Conservation (phyloP, 164 flowering plant species). For the Akebia trifoliata region DNA sequence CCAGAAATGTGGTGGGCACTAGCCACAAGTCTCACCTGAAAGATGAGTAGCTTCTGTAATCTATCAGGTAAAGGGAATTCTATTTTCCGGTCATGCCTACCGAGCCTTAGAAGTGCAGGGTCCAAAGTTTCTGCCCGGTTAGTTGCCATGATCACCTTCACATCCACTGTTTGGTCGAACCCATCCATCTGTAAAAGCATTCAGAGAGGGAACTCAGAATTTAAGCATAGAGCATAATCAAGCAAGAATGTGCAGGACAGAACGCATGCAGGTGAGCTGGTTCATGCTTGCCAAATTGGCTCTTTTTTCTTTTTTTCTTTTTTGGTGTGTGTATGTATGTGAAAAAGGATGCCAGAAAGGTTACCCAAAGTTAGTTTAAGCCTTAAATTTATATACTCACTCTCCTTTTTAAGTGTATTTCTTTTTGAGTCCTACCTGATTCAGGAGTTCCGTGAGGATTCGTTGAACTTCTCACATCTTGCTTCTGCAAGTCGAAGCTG, state of each 20-base stretch:
- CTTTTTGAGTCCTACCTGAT: slow-evolving; percentile 51
- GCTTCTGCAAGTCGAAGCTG: slow-evolving; percentile 88
- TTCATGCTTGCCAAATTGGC: no score
- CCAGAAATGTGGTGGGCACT: neutral
- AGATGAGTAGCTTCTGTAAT: slow-evolving; percentile 92
- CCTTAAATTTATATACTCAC: no score
- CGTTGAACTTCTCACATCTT: slow-evolving; percentile 93
- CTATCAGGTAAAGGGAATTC: slow-evolving; percentile 98
- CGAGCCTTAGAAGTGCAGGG: slow-evolving; percentile 95
- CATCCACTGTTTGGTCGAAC: slow-evolving; percentile 94
- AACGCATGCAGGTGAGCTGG: no score
- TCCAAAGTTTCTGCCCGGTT: slow-evolving; percentile 96
- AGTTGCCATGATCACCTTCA: slow-evolving; percentile 97
- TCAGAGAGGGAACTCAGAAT: slow-evolving; percentile 1
- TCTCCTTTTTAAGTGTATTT: no score
- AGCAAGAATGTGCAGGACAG: neutral
- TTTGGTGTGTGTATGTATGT: no score
- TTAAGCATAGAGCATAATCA: neutral
- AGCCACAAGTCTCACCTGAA: slow-evolving; percentile 50
- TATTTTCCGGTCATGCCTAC: slow-evolving; percentile 90
- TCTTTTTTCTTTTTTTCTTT: no score
- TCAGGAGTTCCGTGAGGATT: slow-evolving; percentile 90
- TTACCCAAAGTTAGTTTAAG: no score
- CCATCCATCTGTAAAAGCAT: slow-evolving; percentile 81
- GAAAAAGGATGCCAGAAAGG: no score